Base-by-base conservation (phyloP, 176 grass and related monocot genomes). In the Miscanthus lutarioriparius region DNA sequence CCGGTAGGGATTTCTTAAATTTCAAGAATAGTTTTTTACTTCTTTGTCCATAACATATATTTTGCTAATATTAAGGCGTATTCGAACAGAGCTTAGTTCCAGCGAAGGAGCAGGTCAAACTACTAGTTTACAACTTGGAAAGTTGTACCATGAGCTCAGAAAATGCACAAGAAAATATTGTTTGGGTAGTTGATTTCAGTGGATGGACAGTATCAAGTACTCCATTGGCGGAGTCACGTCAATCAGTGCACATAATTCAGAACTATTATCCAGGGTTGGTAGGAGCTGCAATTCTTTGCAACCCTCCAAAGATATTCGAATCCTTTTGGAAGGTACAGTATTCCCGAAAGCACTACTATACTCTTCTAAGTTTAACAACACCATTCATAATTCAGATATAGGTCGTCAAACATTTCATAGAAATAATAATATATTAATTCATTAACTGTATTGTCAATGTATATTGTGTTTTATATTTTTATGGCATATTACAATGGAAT, bases 241-340 rank as follows among this genome's bases (percentile, higher is more conserved):
- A 92, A 80, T 71, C 80, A 3, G 10, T 77, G 28, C 16, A 89
- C 22, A 74, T 92, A 41, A 13, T 92, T 59, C 90, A 92, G 39
- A 88, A 89, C 1, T 76, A 89, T 47, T 92, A 92, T 79, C 87
- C 90, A 37, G 90, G 87, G 61, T 37, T 87, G 80, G 26, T 86
- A 22, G 76, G 17, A 17, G 1, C 63, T 10, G 90, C 62, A 19
- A 84, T 92, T 67, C 35, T 84, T 16, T 72, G 62, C 65, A 86
- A 92, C 23, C 87, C 90, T 1, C 90, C 90, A 20, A 92, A 56
- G 64, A 89, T 92, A 67, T 92, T 92, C 54, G 83, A 89, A 75
- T 89, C 86, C 30, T 92, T 92, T 35, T 91, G 72, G 82, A 91
- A 91, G 90, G 90, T 88, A 78, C 19, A 27, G 9, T 41, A 56